Evolutionary conservation across 495 filamentous ascomycete species (phyloP), one percentile per base, ranked within the genome.

Genomic region (Copromyces sp.): DNA sequence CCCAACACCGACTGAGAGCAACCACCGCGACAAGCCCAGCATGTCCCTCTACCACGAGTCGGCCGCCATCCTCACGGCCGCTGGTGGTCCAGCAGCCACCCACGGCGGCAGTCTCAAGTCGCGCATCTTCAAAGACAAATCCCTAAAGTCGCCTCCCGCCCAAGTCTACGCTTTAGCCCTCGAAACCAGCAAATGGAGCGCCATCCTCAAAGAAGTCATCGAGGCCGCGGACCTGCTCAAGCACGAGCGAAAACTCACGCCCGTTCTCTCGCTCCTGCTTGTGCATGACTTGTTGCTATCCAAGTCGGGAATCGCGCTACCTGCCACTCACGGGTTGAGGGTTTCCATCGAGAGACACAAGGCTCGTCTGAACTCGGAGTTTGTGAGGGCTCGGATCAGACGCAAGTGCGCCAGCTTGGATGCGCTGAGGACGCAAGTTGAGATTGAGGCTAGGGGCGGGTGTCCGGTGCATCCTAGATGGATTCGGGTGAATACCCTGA

Each of bases 1-100:
- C 12, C 0, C 53, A 17, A 16, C 53, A 37, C 14, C 53, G 12
- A 65, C 53, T 35, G 53, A 35, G 14, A 61, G 14, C 47, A 24
- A 59, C 32, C 47, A 73, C 35, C 71, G 53, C 29, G 2, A 20
- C 42, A 16, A 65, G 6, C 53, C 53, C 29, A 59, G 59, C 69
- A 80, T 99, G 95, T 97, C 95, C 68, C 92, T 99, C 73, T 99
- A 99, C 82, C 91, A 95, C 80, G 95, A 99, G 82, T 91, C 94
- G 35, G 93, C 92, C 4, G 82, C 85, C 9, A 82, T 97, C 47
- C 83, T 99, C 69, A 87, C 87, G 3, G 86, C 86, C 20, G 81
- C 89, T 9, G 53, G 39, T 40, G 39, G 53, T 59, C 47, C 47
- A 9, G 14, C 20, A 0, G 75, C 82, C n/a, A 87, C 87, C 16